Evolutionary conservation across 208 protist genomes (phyloP), one percentile per base, ranked within the genome.

Genomic region (Trypanosoma theileri): DNA sequence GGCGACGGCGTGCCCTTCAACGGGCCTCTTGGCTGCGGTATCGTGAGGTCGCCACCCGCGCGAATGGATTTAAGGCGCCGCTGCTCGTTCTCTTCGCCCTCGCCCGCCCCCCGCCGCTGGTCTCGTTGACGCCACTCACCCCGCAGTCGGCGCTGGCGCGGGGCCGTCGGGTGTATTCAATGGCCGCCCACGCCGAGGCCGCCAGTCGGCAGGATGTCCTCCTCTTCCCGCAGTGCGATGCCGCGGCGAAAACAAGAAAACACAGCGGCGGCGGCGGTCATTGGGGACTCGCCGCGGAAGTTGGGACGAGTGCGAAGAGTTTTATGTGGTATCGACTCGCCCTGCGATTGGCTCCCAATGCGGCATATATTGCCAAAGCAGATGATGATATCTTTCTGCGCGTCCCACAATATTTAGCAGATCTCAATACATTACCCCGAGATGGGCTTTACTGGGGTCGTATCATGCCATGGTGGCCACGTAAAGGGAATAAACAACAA

Each of bases 341-440:
- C 19, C 77, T 84, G 46, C 69, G 60, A 40, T 57, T 74, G 0
- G 80, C 82, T 63, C 69, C 45, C 17, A 21, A 62, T 10, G 71
- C 74, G 22, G 57, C 68, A 1, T 87, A 68, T 71, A 74, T 87
- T 59, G 64, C 74, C n/a, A 87, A 87, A 59, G 68, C 66, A 12
- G 82, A 87, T 66, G 82, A 87, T 62, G 82, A 87, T 64, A 52
- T 65, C 14, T 87, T 81, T 66, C 4, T 83, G 45, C 71, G 73
- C 42, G 75, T 84, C 41, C 82, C 82, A 57, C 77, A 86, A 66
- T 77, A 75, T 35, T 26, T 86, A 42, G 56, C 70, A n/a, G 81
- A 82, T 57, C 24, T 83, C 19, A 60, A 63, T 24, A 8, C 31
- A 17, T 28, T 78, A 35, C 73, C 73, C 0, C 64, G 42, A 22